phyloP scores from a whole-genome alignment of 169 alveolate genomes.

The Plasmodium coatneyi region DNA sequence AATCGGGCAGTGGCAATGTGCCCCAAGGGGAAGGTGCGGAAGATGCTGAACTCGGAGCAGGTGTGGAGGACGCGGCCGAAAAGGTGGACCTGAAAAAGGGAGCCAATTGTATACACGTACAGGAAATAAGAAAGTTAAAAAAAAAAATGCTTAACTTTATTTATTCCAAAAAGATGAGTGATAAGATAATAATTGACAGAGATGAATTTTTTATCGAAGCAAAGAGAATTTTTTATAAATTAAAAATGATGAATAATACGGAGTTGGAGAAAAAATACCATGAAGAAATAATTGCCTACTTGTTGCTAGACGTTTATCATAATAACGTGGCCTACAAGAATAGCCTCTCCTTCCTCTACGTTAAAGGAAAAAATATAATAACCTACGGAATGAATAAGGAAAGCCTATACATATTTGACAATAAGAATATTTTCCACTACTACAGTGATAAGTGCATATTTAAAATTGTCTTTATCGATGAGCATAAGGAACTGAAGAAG shows the following conservation, averaged over 20 bases:
- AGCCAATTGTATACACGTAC: neutral
- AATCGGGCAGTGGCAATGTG: neutral
- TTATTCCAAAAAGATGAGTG: constrained; percentile 20
- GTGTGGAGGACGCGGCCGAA: neutral
- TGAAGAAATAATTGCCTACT: constrained; percentile 35
- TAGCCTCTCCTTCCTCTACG: constrained; percentile 3
- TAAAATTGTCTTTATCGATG: constrained; percentile 47
- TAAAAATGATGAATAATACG: constrained; percentile 17
- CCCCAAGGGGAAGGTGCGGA: neutral
- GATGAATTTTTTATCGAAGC: constrained; percentile 37
- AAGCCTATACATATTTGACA: constrained; percentile 47
- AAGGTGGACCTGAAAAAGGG: neutral
- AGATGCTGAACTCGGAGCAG: neutral
- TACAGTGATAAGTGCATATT: constrained; percentile 59
- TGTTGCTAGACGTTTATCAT: constrained; percentile 53
- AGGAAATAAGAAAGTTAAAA: constrained; percentile 39
- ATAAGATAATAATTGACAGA: constrained; percentile 32
- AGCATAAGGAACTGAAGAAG: constrained; percentile 6
- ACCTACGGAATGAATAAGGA: constrained; percentile 33
- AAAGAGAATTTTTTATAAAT: constrained; percentile 33
- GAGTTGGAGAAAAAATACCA: constrained; percentile 15
- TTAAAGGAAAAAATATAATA: constrained; percentile 54
- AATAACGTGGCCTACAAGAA: constrained; percentile 46
- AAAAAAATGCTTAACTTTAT: constrained; percentile 24
- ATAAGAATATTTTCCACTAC: constrained; percentile 60